A percentile compares a stretch with the other conserved stretches of the same genome.
phyloP scores from a whole-genome alignment of 192 early-diverging fungal genomes.

The Mortierella alpina region DNA sequence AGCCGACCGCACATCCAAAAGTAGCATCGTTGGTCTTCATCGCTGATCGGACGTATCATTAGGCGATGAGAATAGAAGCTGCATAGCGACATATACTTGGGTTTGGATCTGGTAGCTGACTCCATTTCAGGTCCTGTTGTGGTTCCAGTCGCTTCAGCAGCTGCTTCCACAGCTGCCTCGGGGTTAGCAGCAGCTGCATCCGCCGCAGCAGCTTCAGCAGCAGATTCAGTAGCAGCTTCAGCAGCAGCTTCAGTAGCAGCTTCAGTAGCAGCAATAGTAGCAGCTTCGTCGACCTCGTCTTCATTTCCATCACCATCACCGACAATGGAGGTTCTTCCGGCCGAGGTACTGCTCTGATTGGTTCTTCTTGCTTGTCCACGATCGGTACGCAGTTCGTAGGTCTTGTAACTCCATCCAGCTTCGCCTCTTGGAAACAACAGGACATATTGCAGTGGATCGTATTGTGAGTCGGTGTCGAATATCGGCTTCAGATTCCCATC shows the following conservation, averaged over 20 bases:
- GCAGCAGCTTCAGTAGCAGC: too few relatives aligned
- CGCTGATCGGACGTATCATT: not conserved
- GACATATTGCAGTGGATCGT: conserved; percentile 23
- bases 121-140: too few relatives aligned
- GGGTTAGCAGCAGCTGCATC: too few relatives aligned
- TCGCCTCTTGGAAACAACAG: conserved; percentile 22
- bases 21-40: not conserved
- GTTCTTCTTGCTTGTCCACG: not conserved
- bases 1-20: conserved; percentile 7
- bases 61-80: conserved; percentile 1
- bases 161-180: too few relatives aligned
- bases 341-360: too few relatives aligned
- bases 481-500: not conserved
- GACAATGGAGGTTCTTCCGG: not conserved
- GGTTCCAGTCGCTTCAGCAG: too few relatives aligned
- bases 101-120: too few relatives aligned
- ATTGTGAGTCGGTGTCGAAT: not conserved
- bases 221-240: too few relatives aligned
- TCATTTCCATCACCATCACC: not conserved
- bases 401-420: conserved; percentile 4
- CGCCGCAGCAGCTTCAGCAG: too few relatives aligned
- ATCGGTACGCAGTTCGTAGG: not conserved
- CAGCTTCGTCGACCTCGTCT: not conserved
- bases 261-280: too few relatives aligned
- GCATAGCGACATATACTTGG: too few relatives aligned